Percentiles rank a stretch among this genome's conserved stretches.
These are phyloP conservation scores for Zarea fungicola DNA, from an alignment of 2,329 filamentous ascomycete genomes.

Conservation along the genomic window DNA sequence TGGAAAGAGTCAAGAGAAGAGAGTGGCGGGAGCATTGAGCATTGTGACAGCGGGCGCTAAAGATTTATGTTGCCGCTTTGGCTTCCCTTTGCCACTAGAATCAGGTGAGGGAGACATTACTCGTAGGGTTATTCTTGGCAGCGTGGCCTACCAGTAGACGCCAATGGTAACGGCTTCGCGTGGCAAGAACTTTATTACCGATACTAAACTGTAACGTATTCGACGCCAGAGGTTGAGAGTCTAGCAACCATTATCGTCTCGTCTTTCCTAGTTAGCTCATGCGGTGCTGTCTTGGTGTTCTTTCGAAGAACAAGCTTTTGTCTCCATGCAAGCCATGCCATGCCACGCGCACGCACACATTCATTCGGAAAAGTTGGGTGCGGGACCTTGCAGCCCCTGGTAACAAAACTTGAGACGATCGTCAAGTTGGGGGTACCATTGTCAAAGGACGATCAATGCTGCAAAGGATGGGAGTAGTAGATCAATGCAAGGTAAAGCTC, in stretches of 20 bases:
- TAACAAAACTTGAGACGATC: slow-evolving; percentile 24
- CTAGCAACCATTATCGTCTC: slow-evolving; percentile 1
- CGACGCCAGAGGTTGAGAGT: slow-evolving; percentile 6
- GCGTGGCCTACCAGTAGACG: too few relatives aligned
- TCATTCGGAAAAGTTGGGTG: background rate
- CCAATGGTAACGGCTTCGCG: too few relatives aligned
- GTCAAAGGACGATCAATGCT: slow-evolving; percentile 24
- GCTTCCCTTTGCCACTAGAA: background rate
- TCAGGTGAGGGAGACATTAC: slow-evolving; percentile 3
- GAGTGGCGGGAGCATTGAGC: background rate
- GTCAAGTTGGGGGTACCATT: slow-evolving; percentile 19
- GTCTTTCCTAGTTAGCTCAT: slow-evolving; percentile 7
- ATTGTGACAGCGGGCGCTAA: background rate
- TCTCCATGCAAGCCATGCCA: background rate
- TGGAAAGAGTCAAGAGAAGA: too few relatives aligned
- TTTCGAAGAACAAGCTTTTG: background rate
- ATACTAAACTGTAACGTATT: slow-evolving; percentile 11
- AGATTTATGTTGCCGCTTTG: background rate
- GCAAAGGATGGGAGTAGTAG: slow-evolving; percentile 43
- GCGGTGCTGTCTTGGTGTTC: background rate
- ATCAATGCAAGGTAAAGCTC: slow-evolving; percentile 27
- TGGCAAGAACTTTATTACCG: too few relatives aligned
- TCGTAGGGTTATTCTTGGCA: background rate
- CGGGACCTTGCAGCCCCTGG: slow-evolving; percentile 5
- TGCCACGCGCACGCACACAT: background rate